Base-by-base conservation (phyloP, 352 stramenopile species). In the Pythium dissotocum region DNA sequence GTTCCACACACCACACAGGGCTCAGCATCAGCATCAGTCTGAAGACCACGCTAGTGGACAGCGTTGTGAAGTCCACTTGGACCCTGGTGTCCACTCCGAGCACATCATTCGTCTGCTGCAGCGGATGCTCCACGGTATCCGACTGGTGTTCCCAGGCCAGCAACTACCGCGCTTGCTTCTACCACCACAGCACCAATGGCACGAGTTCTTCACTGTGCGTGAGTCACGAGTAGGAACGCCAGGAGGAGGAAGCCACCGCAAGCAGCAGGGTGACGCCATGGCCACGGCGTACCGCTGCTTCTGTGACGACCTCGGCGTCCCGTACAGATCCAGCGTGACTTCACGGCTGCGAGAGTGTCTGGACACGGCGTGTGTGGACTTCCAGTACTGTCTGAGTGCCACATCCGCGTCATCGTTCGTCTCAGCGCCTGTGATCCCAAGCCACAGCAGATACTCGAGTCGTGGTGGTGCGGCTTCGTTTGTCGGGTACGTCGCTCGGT, bases 311-410 rank as follows among this genome's bases (percentile, higher is more conserved):
- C 49, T 90, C 4, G 53, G 61, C 8, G 74, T 86, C 51, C 70
- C 70, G 4, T 88, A 76, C 58, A 81, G 82, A 8, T 42, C 79
- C 5, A 90, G 77, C 12, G 77, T 90, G 46, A 74, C 74, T 24
- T 58, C 16, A 18, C 72, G 82, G 7, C 73, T 91, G 10, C 69
- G 78, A 14, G 79, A 93, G 61, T 89, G 82, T 42, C 70, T 79
- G 33, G 67, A 46, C 4, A 65, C 65, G 6, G 71, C 70, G 0
- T 79, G 75, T 32, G 76, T 90, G 49, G 84, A 92, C 57, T 81
- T 89, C 35, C 79, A 88, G 60, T 89, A 91, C 54, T 88, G 80
- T 56, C 73, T 92, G 21, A 73, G 71, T 28, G 42, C 48, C 32
- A 14, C 42, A 7, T 26, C 67, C 1, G 38, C 59, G 7, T 66